Conservation (phyloP, 1,284 basidiomycete genomes). For the Mycosarcoma maydis region DNA sequence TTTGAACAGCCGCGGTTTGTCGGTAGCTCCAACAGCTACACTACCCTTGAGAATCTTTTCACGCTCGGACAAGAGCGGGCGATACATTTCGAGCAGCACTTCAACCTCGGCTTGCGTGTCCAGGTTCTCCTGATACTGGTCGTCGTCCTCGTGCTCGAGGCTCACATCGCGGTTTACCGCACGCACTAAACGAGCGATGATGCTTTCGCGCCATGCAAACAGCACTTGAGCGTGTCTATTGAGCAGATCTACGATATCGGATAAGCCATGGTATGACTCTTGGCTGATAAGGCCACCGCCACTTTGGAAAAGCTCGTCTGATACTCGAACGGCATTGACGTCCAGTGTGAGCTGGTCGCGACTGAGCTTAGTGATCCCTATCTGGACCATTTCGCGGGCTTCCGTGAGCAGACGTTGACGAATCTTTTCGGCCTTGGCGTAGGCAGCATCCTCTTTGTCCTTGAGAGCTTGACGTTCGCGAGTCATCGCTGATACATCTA, state of each 20-base stretch:
- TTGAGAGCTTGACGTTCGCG: conserved; percentile 36
- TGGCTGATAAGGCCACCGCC: conserved; percentile 30
- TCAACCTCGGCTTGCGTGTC: conserved; percentile 64
- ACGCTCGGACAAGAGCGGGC: conserved; percentile 56
- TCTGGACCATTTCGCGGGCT: conserved; percentile 45
- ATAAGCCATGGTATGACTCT: conserved; percentile 11
- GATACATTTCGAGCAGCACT: conserved; percentile 63
- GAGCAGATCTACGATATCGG: conserved; percentile 23
- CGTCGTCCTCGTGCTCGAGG: conserved; percentile 58
- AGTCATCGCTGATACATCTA: too few relatives aligned
- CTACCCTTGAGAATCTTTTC: conserved; percentile 56
- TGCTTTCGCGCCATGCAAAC: conserved; percentile 51
- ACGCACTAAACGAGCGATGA: conserved; percentile 43
- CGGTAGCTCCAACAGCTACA: conserved; percentile 52
- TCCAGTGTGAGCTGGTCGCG: conserved; percentile 8
- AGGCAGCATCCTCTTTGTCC: conserved; percentile 51
- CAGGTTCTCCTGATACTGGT: conserved; percentile 63
- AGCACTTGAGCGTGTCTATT: conserved; percentile 49
- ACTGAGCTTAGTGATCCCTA: conserved; percentile 14
- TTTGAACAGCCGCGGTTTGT: conserved; percentile 50
- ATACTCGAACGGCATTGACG: conserved; percentile 3
- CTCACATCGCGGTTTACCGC: conserved; percentile 62
- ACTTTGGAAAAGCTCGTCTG: conserved; percentile 17
- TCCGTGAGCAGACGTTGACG: conserved; percentile 54
- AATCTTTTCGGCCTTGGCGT: conserved; percentile 54